Conservation (phyloP, 495 filamentous ascomycete species). For the Neurospora sp. region DNA sequence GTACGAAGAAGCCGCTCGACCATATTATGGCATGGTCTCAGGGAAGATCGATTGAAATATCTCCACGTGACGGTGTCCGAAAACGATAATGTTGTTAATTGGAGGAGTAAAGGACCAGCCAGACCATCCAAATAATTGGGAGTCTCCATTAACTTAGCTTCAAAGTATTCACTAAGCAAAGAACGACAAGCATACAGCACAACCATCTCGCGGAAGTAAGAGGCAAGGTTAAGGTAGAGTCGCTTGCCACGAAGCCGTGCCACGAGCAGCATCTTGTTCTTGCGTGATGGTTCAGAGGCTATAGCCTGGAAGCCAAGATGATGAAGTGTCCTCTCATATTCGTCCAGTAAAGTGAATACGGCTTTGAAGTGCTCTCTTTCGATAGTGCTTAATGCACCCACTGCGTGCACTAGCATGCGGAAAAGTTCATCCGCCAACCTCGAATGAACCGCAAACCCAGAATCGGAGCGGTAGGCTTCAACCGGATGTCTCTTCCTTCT, state of each 20-base stretch:
- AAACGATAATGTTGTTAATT: neutral
- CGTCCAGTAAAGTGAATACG: neutral
- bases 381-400: neutral
- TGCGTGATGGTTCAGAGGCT: neutral
- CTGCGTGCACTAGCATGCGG: neutral
- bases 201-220: neutral
- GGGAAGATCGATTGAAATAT: no score
- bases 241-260: neutral
- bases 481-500: neutral
- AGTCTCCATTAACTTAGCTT: neutral
- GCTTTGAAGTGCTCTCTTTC: neutral
- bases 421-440: neutral
- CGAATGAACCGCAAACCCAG: neutral
- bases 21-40: neutral
- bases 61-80: no score
- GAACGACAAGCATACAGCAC: neutral
- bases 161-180: neutral
- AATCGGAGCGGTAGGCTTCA: neutral
- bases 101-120: neutral
- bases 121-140: neutral
- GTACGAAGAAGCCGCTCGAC: neutral
- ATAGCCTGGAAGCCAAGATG: neutral
- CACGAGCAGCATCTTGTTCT: neutral
- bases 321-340: neutral
- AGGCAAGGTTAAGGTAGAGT: neutral